Percentiles rank a stretch among this genome's conserved stretches.
Evolutionary conservation across 352 stramenopile species (phyloP).

Genomic region (Pythium apleroticum): DNA sequence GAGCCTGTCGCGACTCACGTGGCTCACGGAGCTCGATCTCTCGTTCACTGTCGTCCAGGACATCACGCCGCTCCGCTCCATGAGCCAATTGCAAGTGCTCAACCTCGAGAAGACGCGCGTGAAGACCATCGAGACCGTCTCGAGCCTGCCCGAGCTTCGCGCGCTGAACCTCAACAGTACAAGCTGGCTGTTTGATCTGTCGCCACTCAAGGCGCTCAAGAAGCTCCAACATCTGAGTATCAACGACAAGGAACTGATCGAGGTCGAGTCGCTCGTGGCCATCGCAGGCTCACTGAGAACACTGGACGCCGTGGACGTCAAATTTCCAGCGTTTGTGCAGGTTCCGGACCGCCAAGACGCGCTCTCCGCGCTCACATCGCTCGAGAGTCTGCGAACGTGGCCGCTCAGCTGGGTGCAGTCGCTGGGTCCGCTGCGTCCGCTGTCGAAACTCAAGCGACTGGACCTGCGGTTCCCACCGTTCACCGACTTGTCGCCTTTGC

Average conservation of each 20-base stretch:
- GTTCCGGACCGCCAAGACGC: neutral
- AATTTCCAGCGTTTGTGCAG: constrained; percentile 3
- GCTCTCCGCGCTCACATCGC: neutral
- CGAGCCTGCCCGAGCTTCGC: constrained; percentile 15
- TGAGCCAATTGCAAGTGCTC: constrained; percentile 14
- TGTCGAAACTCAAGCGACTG: constrained; percentile 3
- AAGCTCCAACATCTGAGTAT: constrained; percentile 19
- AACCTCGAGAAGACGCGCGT: constrained; percentile 21
- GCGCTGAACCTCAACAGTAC: constrained; percentile 21
- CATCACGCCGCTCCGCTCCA: constrained; percentile 11
- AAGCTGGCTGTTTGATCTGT: constrained; percentile 1
- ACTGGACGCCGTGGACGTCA: constrained; percentile 19
- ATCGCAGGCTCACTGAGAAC: constrained; percentile 8
- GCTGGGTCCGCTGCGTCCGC: constrained; percentile 5
- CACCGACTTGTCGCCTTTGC: constrained; percentile 10
- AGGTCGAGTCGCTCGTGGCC: constrained; percentile 11
- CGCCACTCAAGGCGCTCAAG: constrained; percentile 6
- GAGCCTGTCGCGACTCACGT: constrained; percentile 2
- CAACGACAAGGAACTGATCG: constrained; percentile 20
- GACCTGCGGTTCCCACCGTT: constrained; percentile 23
- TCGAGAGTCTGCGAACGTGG: constrained; percentile 13
- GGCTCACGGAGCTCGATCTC: constrained; percentile 11
- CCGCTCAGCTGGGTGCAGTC: constrained; percentile 22
- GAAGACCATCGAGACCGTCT: constrained; percentile 18
- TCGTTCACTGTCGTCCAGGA: constrained; percentile 21